phyloP scores from a whole-genome alignment of 2,329 filamentous ascomycete genomes.

The Fonsecaea pugnacius region DNA sequence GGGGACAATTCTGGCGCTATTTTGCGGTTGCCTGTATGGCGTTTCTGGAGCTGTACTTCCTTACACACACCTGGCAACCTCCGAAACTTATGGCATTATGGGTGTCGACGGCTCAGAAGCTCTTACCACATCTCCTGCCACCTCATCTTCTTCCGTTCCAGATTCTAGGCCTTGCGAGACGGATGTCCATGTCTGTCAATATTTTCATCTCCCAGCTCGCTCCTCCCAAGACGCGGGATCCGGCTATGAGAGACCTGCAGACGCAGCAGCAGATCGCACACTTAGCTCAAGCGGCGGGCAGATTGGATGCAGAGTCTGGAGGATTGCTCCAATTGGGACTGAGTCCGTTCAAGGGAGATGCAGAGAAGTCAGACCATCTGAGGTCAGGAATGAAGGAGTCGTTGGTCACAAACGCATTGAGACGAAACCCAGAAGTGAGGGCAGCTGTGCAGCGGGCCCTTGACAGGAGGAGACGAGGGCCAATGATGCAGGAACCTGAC shows the following conservation, averaged over 20 bases:
- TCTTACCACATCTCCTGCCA: slow-evolving; percentile 52
- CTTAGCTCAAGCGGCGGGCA: slow-evolving; percentile 63
- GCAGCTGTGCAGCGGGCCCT: slow-evolving; percentile 71
- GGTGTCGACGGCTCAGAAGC: slow-evolving; percentile 23
- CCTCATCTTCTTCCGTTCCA: slow-evolving; percentile 74
- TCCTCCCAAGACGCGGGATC: slow-evolving; percentile 53
- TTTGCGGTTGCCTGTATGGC: slow-evolving; percentile 59
- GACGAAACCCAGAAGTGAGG: slow-evolving; percentile 77
- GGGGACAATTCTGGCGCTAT: slow-evolving; percentile 53
- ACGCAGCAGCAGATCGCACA: slow-evolving; percentile 68
- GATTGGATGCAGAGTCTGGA: slow-evolving; percentile 70
- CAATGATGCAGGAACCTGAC: slow-evolving; percentile 22
- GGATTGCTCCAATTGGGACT: slow-evolving; percentile 77
- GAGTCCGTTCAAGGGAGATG: slow-evolving; percentile 77
- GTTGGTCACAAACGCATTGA: slow-evolving; percentile 83
- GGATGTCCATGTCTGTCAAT: slow-evolving; percentile 75
- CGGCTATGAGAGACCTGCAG: slow-evolving; percentile 47
- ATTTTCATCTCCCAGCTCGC: slow-evolving; percentile 83
- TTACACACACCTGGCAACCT: slow-evolving; percentile 51
- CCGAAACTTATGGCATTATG: slow-evolving; percentile 22
- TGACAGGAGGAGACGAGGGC: slow-evolving; percentile 27
- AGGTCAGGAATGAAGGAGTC: slow-evolving; percentile 79
- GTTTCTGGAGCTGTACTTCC: slow-evolving; percentile 61
- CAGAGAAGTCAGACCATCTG: slow-evolving; percentile 65
- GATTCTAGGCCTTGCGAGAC: slow-evolving; percentile 73